Conservation (phyloP, 306 rosid species). For the Benincasa hispida region DNA sequence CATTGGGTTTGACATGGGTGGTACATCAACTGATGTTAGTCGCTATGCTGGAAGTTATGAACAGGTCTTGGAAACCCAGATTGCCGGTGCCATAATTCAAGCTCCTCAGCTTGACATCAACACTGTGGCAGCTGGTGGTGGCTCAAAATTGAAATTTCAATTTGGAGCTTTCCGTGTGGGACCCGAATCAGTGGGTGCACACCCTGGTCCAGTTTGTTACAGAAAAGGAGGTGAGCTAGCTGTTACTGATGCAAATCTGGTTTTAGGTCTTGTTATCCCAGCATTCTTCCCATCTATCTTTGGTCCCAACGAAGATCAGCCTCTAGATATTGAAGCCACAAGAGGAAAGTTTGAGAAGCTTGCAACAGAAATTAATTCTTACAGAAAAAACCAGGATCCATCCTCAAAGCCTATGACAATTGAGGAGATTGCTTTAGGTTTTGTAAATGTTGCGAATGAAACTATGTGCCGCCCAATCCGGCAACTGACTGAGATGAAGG, state of each 20-base stretch:
- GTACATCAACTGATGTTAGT: slow-evolving; percentile 96
- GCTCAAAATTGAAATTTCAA: slow-evolving; percentile 80
- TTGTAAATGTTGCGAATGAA: slow-evolving; percentile 90
- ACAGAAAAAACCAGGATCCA: slow-evolving; percentile 52
- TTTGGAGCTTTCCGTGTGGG: slow-evolving; percentile 82
- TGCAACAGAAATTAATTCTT: slow-evolving; percentile 51
- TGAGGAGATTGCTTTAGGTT: slow-evolving; percentile 78
- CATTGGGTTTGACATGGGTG: slow-evolving; percentile 98
- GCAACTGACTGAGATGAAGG: slow-evolving; percentile 95
- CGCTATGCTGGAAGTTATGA: slow-evolving; percentile 87
- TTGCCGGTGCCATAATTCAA: slow-evolving; percentile 86
- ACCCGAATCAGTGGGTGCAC: slow-evolving; percentile 97
- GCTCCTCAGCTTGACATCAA: slow-evolving; percentile 95
- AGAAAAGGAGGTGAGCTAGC: slow-evolving; percentile 91
- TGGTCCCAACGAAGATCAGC: slow-evolving; percentile 72
- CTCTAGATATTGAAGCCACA: slow-evolving; percentile 59
- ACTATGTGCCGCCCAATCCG: slow-evolving; percentile 96
- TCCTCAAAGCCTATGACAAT: slow-evolving; percentile 64
- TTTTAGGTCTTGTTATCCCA: slow-evolving; percentile 80
- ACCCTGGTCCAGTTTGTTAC: slow-evolving; percentile 93
- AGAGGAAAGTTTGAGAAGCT: slow-evolving; percentile 64
- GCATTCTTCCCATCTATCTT: slow-evolving; percentile 87
- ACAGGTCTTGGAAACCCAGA: slow-evolving; percentile 87
- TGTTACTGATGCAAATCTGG: slow-evolving; percentile 86
- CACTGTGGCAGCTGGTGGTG: slow-evolving; percentile 98